phyloP scores from a whole-genome alignment of 768 basidiomycete species.

The Boletellus ananas region DNA sequence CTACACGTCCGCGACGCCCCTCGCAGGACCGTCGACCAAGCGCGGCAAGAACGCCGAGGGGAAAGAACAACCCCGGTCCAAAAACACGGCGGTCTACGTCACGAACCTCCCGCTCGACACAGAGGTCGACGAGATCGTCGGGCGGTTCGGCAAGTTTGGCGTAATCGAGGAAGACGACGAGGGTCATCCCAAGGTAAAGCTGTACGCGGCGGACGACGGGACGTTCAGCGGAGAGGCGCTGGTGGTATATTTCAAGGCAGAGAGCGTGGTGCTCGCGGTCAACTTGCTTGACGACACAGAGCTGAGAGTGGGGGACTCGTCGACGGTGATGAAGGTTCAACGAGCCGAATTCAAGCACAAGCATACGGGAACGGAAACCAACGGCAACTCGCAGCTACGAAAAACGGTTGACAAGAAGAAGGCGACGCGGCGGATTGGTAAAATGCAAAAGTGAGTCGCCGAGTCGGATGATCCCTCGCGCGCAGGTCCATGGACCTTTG shows the following conservation, averaged over 20 bases:
- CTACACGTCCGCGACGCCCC: slow-evolving; percentile 55
- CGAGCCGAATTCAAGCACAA: slow-evolving; percentile 81
- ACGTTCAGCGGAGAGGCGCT: slow-evolving; percentile 91
- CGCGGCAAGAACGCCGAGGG: slow-evolving; percentile 59
- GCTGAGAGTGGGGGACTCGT: slow-evolving; percentile 74
- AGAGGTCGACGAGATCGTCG: slow-evolving; percentile 68
- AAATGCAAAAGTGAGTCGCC: slow-evolving; percentile 72
- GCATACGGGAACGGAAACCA: slow-evolving; percentile 36
- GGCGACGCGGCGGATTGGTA: slow-evolving; percentile 68
- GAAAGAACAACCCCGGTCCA: slow-evolving; percentile 54
- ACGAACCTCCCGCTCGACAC: slow-evolving; percentile 77
- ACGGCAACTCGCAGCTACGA: slow-evolving; percentile 45
- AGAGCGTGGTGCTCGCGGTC: slow-evolving; percentile 82
- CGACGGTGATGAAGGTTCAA: slow-evolving; percentile 67
- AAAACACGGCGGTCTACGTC: slow-evolving; percentile 92
- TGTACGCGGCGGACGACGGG: slow-evolving; percentile 88
- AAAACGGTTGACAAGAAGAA: slow-evolving; percentile 77
- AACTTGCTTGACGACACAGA: slow-evolving; percentile 90
- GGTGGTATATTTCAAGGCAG: slow-evolving; percentile 96
- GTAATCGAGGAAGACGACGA: slow-evolving; percentile 89
- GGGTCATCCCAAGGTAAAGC: slow-evolving; percentile 92
- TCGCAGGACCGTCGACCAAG: slow-evolving; percentile 57
- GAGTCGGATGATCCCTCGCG: not conserved
- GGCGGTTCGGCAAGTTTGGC: slow-evolving; percentile 88
- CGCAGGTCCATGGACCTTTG: not conserved